Conservation (phyloP, 768 basidiomycete species). For the Crepidotus variabilis region DNA sequence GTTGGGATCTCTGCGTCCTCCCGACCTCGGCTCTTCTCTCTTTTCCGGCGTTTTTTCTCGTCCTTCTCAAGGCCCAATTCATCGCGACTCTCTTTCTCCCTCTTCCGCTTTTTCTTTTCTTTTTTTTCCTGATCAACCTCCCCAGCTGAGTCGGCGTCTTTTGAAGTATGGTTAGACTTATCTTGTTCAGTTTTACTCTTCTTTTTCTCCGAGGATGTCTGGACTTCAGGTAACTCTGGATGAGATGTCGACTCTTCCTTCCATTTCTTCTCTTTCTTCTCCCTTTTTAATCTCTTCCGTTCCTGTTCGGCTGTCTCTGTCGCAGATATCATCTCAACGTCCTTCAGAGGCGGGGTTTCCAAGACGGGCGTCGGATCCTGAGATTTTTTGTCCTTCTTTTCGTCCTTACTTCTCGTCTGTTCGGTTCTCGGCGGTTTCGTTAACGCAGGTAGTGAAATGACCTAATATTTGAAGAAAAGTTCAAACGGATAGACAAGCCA, state of each 20-base stretch:
- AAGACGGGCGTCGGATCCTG: conserved; percentile 18
- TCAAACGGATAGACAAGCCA: background rate
- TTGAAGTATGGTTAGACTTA: conserved; percentile 2
- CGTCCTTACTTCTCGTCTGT: background rate
- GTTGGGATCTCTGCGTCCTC: no score
- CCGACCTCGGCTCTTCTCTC: no score
- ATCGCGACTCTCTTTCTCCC: background rate
- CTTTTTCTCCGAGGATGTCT: conserved; percentile 12
- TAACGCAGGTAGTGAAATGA: background rate
- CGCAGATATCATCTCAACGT: conserved; percentile 1
- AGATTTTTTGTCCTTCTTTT: conserved; percentile 22
- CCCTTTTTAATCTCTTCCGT: conserved; percentile 2
- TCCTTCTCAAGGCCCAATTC: background rate
- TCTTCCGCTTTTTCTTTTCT: conserved; percentile 1
- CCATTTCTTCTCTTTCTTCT: conserved; percentile 12
- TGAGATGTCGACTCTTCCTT: conserved; percentile 7
- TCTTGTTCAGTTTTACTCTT: conserved; percentile 14
- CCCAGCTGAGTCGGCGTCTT: background rate
- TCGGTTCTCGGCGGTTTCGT: background rate
- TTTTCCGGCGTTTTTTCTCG: conserved; percentile 17
- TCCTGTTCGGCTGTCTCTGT: conserved; percentile 5
- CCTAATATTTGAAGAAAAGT: background rate
- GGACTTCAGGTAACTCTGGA: background rate
- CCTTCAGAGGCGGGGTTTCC: background rate
- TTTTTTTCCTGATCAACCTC: no score